phyloP scores from a whole-genome alignment of 2,329 filamentous ascomycete genomes.

The Talaromyces funiculosus region DNA sequence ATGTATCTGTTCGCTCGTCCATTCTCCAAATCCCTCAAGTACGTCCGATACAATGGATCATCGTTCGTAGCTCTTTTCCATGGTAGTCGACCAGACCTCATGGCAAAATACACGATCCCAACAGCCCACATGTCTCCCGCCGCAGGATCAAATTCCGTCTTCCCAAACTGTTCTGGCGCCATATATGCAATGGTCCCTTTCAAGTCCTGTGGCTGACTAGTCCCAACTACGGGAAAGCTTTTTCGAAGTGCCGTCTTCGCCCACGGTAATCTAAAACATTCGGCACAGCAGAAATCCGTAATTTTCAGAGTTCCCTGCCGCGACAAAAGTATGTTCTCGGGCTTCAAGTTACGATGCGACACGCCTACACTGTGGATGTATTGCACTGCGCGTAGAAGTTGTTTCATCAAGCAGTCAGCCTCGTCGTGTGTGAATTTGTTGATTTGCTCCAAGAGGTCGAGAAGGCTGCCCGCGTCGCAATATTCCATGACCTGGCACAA shows the following conservation, averaged over 20 bases:
- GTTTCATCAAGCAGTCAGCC: constrained; percentile 87
- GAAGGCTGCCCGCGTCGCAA: constrained; percentile 79
- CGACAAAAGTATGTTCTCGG: constrained; percentile 87
- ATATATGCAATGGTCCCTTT: constrained; percentile 73
- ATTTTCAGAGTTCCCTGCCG: constrained; percentile 78
- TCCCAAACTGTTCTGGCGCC: constrained; percentile 60
- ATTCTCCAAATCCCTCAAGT: constrained; percentile 25
- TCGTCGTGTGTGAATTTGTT: constrained; percentile 71
- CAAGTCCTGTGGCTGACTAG: constrained; percentile 24
- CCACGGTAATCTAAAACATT: constrained; percentile 9
- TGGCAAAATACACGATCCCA: constrained; percentile 25
- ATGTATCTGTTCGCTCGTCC: constrained; percentile 17
- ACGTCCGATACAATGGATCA: constrained; percentile 23
- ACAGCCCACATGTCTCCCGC: constrained; percentile 26
- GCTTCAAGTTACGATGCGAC: constrained; percentile 89
- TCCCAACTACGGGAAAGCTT: neutral
- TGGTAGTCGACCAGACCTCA: constrained; percentile 22
- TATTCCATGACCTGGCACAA: constrained; percentile 27
- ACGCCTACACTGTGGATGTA: constrained; percentile 78
- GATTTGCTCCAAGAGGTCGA: constrained; percentile 72
- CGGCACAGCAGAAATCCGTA: constrained; percentile 62
- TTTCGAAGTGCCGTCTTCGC: neutral
- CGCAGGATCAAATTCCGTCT: constrained; percentile 8
- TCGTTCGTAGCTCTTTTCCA: constrained; percentile 25
- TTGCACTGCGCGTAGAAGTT: constrained; percentile 25